Evolutionary conservation across 345 rosid species (phyloP), one percentile per base, ranked within the genome.

Genomic region (Eucalyptus fibrosa): DNA sequence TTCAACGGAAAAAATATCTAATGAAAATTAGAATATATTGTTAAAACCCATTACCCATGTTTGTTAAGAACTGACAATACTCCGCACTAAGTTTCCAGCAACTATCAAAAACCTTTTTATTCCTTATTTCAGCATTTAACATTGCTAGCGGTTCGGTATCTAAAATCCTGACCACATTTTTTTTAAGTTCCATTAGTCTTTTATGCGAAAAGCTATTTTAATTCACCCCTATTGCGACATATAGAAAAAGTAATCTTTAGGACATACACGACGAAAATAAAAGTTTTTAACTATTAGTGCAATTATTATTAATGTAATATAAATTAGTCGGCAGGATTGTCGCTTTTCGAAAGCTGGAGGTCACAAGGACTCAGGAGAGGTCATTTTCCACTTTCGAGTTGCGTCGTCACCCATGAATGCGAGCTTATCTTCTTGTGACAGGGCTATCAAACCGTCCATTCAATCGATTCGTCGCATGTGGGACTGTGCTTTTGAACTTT

Each of bases 141-240:
- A 62, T 62, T 9, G 44, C 40, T 6, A 18, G 4, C 4, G 12
- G 44, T 69, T 18, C 1, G 5, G 3, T 65, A n/a, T 65, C 34
- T 8, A n/a, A 7, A 8, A 65, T 65, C 17, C 5, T 3, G 5
- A 15, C 10, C 9, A 1, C 11, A 16, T 60, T 32, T 69, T 34
- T 8, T 19, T 3, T 0, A 34, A 34, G 2, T n/a, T 18, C 21
- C 21, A 9, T 18, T 5, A 18, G 82, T 37, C 45, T 37, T 19
- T 42, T 37, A 72, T 44, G 13, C 3, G 28, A 37, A 77, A 72
- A 77, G 83, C 47, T 21, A 77, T 3, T 77, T 77, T 40, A 23
- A 37, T 37, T 77, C 45, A 37, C 28, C 28, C 45, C 24, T 37
- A 5, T 0, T 10, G 15, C 8, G 4, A 37, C 6, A 10, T 37